Evolutionary conservation across 805 yeast species (phyloP).

Genomic region (Kluyveromyces nonfermentans): DNA sequence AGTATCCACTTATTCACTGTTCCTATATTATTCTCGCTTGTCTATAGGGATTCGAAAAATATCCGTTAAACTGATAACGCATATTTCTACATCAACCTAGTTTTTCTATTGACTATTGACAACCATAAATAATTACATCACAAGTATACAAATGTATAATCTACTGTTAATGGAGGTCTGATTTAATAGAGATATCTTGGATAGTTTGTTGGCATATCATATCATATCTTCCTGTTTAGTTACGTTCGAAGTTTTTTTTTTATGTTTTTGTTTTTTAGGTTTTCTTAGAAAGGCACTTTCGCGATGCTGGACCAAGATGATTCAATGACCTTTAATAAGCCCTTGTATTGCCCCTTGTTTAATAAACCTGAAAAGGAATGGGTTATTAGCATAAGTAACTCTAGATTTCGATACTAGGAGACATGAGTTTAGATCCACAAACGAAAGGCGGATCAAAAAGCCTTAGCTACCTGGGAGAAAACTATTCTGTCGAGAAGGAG

Average conservation of each 20-base stretch:
- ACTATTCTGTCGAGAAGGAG: slow-evolving; percentile 36
- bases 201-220: background rate
- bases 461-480: slow-evolving; percentile 9
- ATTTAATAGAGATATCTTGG: too few relatives aligned
- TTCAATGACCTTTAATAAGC: background rate
- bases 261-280: background rate
- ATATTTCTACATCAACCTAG: too few relatives aligned
- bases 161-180: too few relatives aligned
- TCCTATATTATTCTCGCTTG: too few relatives aligned
- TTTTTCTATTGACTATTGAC: too few relatives aligned
- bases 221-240: background rate
- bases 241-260: background rate
- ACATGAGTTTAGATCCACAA: slow-evolving; percentile 1
- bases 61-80: too few relatives aligned
- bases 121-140: too few relatives aligned
- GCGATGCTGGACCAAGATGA: background rate
- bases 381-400: background rate
- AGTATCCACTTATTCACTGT: too few relatives aligned
- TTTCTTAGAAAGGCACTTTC: background rate
- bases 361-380: background rate
- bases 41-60: too few relatives aligned
- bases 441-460: background rate
- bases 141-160: too few relatives aligned
- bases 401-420: background rate
- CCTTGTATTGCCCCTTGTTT: background rate